Evolutionary conservation across 139 green algal genomes (phyloP), one percentile per base, ranked within the genome.

Genomic region (Chlamydomonas eustigma): DNA sequence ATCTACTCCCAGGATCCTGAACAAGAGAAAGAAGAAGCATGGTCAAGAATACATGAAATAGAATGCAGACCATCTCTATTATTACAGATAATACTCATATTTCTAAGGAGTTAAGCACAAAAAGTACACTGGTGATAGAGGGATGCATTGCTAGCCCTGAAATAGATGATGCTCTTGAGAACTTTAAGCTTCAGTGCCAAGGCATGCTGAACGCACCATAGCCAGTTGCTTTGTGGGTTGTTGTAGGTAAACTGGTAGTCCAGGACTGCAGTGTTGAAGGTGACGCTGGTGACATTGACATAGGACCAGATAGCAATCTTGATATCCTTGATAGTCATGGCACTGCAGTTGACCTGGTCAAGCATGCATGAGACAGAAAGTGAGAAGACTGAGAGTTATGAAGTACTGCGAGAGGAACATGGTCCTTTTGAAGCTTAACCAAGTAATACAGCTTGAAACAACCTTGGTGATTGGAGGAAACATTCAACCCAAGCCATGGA

Each of bases 231-330:
- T 32, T 80, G 39, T 1, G 64, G 32, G 1, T 72, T 68, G 75
- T 80, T 80, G 65, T 38, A 31, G 1, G 75, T 80, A 38, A 73
- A 31, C 74, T 80, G 76, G 64, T 51, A 80, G 67, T 76, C 76
- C 3, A 76, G 51, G n/a, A 37, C 24, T 1, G 50, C 50, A 28
- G 37, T 64, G 66, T 71, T 72, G 50, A 80, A 64, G 18, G 2
- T 24, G n/a, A 80, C 76, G 44, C 34, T 30, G 8, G 50, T 1
- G 25, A 80, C 51, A 2, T 72, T n/a, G 8, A 71, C 2, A 22
- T 35, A 44, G 2, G 66, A 64, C 39, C 52, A 76, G 34, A 76
- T 38, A 2, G 64, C 64, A 6, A 80, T 28, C 67, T 71, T 71
- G 34, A 80, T 33, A 37, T 76, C 50, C 34, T 44, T 39, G 50